Evolutionary conservation across 768 basidiomycete species (phyloP).

Genomic region (Auriscalpium orientale): DNA sequence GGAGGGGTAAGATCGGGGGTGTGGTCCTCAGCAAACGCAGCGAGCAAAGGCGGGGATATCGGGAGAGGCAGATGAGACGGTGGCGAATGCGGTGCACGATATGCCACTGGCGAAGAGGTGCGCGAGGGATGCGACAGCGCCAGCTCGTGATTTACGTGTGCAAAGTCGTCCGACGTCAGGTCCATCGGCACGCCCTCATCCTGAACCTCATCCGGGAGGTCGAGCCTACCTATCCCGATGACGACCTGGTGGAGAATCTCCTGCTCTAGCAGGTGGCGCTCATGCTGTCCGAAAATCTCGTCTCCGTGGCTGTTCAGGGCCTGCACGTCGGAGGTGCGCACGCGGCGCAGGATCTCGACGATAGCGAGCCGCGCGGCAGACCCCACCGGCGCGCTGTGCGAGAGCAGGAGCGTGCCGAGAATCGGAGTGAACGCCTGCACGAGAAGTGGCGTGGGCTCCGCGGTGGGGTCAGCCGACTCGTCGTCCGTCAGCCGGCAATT

Average conservation of each 20-base stretch:
- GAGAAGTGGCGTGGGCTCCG: slow-evolving; percentile 41
- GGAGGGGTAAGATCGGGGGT: not conserved
- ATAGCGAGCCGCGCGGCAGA: slow-evolving; percentile 67
- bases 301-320: slow-evolving; percentile 26
- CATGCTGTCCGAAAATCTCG: slow-evolving; percentile 45
- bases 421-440: slow-evolving; percentile 89
- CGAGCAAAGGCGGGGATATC: not conserved
- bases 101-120: too few species aligned
- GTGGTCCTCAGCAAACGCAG: not conserved
- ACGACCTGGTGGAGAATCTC: slow-evolving; percentile 84
- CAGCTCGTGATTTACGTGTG: not conserved
- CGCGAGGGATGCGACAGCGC: not conserved
- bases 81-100: not conserved
- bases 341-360: slow-evolving; percentile 67
- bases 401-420: slow-evolving; percentile 81
- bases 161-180: not conserved
- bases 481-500: slow-evolving; percentile 52
- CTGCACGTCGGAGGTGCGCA: slow-evolving; percentile 25
- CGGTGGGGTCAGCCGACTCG: not conserved
- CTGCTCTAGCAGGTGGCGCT: slow-evolving; percentile 63
- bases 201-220: slow-evolving; percentile 18
- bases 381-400: slow-evolving; percentile 65
- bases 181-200: not conserved
- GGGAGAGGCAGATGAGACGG: not conserved
- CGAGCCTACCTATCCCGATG: slow-evolving; percentile 80